A percentile compares a stretch with the other conserved stretches of the same genome.
phyloP scores from a whole-genome alignment of 257 asterid species.

The Fraxinus cuspidata region DNA sequence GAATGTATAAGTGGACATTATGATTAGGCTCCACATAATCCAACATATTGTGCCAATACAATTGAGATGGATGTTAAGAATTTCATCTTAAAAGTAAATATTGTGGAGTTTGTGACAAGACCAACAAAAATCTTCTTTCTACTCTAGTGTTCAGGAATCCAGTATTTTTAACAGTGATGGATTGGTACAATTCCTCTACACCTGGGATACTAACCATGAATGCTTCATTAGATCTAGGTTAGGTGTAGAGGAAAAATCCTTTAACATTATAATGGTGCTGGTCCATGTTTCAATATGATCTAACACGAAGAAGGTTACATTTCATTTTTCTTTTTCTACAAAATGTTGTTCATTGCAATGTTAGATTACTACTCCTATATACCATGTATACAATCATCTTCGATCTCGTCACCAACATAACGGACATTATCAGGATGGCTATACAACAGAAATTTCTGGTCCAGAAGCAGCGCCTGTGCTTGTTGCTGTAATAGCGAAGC shows the following conservation, averaged over 20 bases:
- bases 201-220: not conserved
- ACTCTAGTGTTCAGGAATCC: too few relatives aligned
- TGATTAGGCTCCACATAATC: too few relatives aligned
- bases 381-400: not conserved
- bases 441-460: slow-evolving; percentile 52
- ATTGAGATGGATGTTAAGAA: too few relatives aligned
- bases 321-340: not conserved
- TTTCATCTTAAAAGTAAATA: too few relatives aligned
- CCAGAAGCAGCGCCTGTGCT: slow-evolving; percentile 60
- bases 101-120: too few relatives aligned
- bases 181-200: not conserved
- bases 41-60: too few relatives aligned
- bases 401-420: not conserved
- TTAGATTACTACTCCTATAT: not conserved
- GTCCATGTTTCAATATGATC: not conserved
- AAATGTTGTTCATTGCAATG: not conserved
- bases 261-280: not conserved
- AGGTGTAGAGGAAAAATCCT: not conserved
- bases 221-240: not conserved
- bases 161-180: too few relatives aligned
- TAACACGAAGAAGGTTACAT: not conserved
- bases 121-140: too few relatives aligned
- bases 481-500: slow-evolving; percentile 82
- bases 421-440: slow-evolving; percentile 64
- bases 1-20: too few relatives aligned